These are phyloP conservation scores for Ophiostoma sp. DNA, from an alignment of 2,329 filamentous ascomycete genomes.

Conservation along the genomic window DNA sequence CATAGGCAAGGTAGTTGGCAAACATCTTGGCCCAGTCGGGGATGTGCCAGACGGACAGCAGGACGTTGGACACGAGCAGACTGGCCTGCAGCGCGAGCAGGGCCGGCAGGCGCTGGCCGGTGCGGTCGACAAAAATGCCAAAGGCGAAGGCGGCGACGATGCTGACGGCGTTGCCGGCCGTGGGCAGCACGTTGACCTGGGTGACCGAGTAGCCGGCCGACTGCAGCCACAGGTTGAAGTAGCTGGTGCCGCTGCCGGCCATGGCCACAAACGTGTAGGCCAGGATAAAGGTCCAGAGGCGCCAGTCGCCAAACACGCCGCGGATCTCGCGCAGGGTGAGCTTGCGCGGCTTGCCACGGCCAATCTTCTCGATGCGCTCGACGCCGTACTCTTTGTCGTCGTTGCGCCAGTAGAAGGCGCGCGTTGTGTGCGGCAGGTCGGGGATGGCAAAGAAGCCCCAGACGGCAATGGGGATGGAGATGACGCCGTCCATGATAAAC, in stretches of 20 bases:
- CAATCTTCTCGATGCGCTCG: slow-evolving; percentile 28
- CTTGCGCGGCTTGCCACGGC: slow-evolving; percentile 22
- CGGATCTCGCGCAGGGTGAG: slow-evolving; percentile 58
- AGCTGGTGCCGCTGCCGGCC: slow-evolving; percentile 31
- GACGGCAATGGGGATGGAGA: slow-evolving; percentile 28
- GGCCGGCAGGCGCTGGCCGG: slow-evolving; percentile 25
- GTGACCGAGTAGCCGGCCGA: slow-evolving; percentile 43
- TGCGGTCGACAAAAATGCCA: slow-evolving; percentile 26
- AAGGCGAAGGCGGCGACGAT: slow-evolving; percentile 43
- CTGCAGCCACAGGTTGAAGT: slow-evolving; percentile 51
- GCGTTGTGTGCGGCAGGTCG: slow-evolving; percentile 25
- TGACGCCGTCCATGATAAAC: slow-evolving; percentile 39
- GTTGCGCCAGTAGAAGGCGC: slow-evolving; percentile 24
- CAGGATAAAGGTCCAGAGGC: slow-evolving; percentile 76
- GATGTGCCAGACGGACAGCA: slow-evolving; percentile 29
- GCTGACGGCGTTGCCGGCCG: slow-evolving; percentile 43
- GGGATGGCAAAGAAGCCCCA: slow-evolving; percentile 30
- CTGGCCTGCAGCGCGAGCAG: slow-evolving; percentile 21
- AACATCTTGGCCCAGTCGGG: slow-evolving; percentile 27
- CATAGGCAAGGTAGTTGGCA: slow-evolving; percentile 29
- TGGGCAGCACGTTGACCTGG: slow-evolving; percentile 47
- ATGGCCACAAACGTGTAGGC: slow-evolving; percentile 24
- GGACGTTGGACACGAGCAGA: slow-evolving; percentile 28
- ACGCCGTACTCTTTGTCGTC: slow-evolving; percentile 28
- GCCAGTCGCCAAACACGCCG: slow-evolving; percentile 73